Evolutionary conservation across 352 stramenopile genomes (phyloP).

Genomic region (Pythium brachiatum): DNA sequence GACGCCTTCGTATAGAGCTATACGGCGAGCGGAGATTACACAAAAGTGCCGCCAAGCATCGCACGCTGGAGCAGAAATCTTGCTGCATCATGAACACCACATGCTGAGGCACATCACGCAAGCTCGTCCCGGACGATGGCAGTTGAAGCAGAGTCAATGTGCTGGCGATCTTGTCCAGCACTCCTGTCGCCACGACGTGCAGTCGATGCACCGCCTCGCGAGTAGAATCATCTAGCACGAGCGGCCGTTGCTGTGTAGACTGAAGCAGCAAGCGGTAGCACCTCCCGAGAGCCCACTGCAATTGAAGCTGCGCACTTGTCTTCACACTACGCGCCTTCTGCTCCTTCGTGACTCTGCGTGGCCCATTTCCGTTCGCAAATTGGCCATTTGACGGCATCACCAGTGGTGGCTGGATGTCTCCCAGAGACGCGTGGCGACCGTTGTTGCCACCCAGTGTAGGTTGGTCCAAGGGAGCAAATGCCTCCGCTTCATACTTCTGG

Average conservation of each 20-base stretch:
- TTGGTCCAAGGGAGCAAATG: conserved; percentile 28
- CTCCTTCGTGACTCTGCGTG: conserved; percentile 22
- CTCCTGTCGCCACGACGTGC: not conserved
- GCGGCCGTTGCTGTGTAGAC: conserved; percentile 10
- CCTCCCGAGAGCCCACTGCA: conserved; percentile 60
- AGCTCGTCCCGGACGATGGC: not conserved
- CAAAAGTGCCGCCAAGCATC: conserved; percentile 10
- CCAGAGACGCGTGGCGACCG: conserved; percentile 22
- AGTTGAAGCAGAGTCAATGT: conserved; percentile 5
- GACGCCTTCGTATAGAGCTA: not conserved
- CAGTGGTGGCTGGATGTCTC: conserved; percentile 7
- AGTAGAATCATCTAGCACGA: conserved; percentile 22
- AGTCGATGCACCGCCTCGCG: conserved; percentile 23
- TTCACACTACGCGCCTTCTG: conserved; percentile 20
- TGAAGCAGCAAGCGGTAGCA: conserved; percentile 58
- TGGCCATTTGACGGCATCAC: not conserved
- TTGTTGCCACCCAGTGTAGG: not conserved
- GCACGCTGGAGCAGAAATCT: conserved; percentile 50
- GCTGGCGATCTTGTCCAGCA: conserved; percentile 14
- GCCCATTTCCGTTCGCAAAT: conserved; percentile 1
- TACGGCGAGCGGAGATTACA: not conserved
- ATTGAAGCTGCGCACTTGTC: conserved; percentile 30
- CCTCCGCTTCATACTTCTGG: conserved; percentile 49
- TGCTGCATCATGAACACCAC: conserved; percentile 64
- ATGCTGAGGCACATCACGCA: conserved; percentile 10